Conservation (phyloP, 371 early-diverging fungal genomes). For the Mucor racemosus region DNA sequence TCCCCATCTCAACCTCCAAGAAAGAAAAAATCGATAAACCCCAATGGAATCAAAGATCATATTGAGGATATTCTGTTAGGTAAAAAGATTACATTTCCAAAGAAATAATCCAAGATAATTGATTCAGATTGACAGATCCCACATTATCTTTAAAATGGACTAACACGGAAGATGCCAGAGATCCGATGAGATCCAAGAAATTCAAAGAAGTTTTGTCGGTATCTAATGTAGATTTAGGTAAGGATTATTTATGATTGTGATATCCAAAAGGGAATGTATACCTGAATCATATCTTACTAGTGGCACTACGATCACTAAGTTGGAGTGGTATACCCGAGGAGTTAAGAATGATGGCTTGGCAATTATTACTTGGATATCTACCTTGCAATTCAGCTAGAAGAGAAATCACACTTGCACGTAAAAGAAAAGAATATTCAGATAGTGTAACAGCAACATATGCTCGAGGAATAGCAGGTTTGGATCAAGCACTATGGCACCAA, state of each 20-base stretch:
- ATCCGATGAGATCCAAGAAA: constrained; percentile 50
- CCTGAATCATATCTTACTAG: constrained; percentile 25
- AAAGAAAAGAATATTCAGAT: constrained; percentile 91
- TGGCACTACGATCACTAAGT: constrained; percentile 73
- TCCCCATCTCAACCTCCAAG: constrained; percentile 5
- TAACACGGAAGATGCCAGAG: constrained; percentile 29
- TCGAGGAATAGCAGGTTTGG: constrained; percentile 79
- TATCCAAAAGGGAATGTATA: neutral
- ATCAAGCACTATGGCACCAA: constrained; percentile 91
- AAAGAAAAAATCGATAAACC: constrained; percentile 16
- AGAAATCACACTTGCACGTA: constrained; percentile 78
- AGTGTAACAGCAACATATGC: constrained; percentile 80
- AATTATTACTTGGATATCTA: constrained; percentile 87
- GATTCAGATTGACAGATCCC: constrained; percentile 22
- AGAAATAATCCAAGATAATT: neutral
- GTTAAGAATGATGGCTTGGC: constrained; percentile 89
- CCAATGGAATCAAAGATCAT: constrained; percentile 29
- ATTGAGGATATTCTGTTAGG: constrained; percentile 23
- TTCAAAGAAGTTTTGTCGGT: constrained; percentile 75
- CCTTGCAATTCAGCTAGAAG: constrained; percentile 86
- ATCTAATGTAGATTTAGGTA: constrained; percentile 80
- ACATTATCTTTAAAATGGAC: constrained; percentile 26
- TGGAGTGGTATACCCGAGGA: constrained; percentile 94
- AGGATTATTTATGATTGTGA: neutral
- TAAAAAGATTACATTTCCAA: neutral